Evolutionary conservation across 768 basidiomycete genomes (phyloP).

Genomic region (Collybia sp.): DNA sequence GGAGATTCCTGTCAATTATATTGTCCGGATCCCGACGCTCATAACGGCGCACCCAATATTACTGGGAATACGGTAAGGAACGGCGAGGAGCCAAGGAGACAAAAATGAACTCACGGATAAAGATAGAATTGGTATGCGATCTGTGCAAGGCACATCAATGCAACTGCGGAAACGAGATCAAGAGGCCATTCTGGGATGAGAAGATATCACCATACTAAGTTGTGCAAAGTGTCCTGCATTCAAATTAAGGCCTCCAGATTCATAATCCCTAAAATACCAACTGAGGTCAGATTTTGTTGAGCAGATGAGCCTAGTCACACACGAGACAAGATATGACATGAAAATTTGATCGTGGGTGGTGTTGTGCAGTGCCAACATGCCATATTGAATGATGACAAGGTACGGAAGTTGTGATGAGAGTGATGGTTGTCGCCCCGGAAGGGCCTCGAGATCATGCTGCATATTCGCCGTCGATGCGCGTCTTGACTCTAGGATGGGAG

Average conservation of each 20-base stretch:
- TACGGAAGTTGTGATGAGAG: conserved; percentile 74
- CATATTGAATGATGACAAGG: conserved; percentile 87
- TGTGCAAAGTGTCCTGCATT: conserved; percentile 91
- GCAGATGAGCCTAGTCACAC: conserved; percentile 22
- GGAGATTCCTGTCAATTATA: neutral
- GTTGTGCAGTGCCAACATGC: conserved; percentile 81
- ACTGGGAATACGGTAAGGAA: conserved; percentile 23
- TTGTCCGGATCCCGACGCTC: no score
- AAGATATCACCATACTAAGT: conserved; percentile 52
- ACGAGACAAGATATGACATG: conserved; percentile 89
- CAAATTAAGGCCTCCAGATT: conserved; percentile 85
- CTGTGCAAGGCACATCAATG: conserved; percentile 91
- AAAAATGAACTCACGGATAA: conserved; percentile 65
- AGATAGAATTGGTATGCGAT: conserved; percentile 89
- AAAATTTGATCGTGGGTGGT: conserved; percentile 91
- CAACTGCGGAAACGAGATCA: conserved; percentile 45
- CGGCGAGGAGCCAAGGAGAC: conserved; percentile 1
- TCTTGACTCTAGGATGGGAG: conserved; percentile 48
- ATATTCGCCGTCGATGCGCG: conserved; percentile 24
- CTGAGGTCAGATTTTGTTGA: conserved; percentile 4
- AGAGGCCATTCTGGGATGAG: neutral
- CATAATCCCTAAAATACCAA: conserved; percentile 54
- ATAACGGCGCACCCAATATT: conserved; percentile 53
- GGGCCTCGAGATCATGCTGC: conserved; percentile 31
- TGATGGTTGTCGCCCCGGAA: conserved; percentile 55